Base-by-base conservation (phyloP, 2,329 filamentous ascomycete genomes). In the Orbilia blumenaviensis region DNA sequence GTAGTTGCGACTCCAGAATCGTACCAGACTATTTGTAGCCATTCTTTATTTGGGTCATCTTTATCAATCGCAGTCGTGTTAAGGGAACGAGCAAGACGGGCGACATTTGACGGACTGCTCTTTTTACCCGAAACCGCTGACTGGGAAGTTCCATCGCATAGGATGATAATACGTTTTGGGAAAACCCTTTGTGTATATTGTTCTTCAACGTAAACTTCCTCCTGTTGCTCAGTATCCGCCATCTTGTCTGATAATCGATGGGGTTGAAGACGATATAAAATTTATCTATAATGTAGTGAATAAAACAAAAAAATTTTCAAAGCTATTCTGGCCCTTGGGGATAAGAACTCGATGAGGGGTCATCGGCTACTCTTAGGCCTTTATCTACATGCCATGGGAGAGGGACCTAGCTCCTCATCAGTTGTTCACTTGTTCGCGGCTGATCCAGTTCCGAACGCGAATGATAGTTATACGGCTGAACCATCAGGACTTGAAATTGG, bases 1-100 rank as follows among this genome's bases (percentile, higher is more conserved):
- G 42, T 54, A 14, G 67, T 72, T 14, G 88, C 88, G 25, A 89
- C 87, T 18, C 88, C 88, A 9, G 87, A 86, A 79, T 89, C 86
- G 79, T 90, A 90, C 78, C 85, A 86, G 68, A 89, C 86, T 78
- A 89, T 85, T n/a, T 72, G 67, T 7, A 38, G 29, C 46, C 58
- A 64, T 7, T 56, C 18, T 18, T 58, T 72, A 27, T 23, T 23
- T 34, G 18, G 21, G 29, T 52, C 38, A 1, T 72, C 58, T 25
- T 36, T 34, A 54, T 63, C 48, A 4, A 7, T 6, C 16, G 16
- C 46, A 8, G 23, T 12, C 5, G 10, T 32, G 10, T 16, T 18
- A 1, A 56, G 7, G 2, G 29, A 56, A 18, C 67, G 56, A 12
- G 46, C 67, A 3, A 72, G 36, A 16, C 67, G 44, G 12, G 88